phyloP scores from a whole-genome alignment of 345 rosid species.

The Cardiospermum halicacabum region DNA sequence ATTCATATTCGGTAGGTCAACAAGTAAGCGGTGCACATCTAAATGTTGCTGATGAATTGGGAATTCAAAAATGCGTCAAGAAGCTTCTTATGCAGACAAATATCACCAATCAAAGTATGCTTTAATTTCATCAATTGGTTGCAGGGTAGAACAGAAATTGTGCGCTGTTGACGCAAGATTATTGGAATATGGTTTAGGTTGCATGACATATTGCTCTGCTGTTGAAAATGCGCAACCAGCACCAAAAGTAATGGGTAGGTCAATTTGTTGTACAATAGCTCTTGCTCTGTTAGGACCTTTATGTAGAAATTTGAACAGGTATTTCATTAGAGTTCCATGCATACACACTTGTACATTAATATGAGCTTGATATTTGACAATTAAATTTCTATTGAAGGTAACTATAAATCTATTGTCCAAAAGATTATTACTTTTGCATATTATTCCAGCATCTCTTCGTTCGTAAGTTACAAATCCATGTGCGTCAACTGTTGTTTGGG shows the following conservation, averaged over 20 bases:
- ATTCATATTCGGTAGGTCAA: background rate
- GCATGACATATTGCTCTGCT: too few species aligned
- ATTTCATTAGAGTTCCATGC: background rate
- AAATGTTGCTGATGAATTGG: background rate
- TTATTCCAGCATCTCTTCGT: background rate
- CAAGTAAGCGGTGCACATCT: background rate
- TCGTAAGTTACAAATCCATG: background rate
- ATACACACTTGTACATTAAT: constrained; percentile 1
- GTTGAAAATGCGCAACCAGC: too few species aligned
- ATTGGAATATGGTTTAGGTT: too few species aligned
- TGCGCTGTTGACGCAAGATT: too few species aligned
- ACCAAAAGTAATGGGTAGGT: too few species aligned
- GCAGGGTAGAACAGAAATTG: too few species aligned
- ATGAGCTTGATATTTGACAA: constrained; percentile 2
- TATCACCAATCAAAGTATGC: constrained; percentile 8
- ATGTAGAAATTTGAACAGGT: constrained; percentile 1
- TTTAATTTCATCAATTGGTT: constrained; percentile 13
- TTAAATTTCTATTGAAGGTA: background rate
- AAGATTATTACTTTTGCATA: background rate
- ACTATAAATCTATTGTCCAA: constrained; percentile 15
- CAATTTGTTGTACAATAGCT: too few species aligned
- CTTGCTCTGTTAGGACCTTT: background rate
- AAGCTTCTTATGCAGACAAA: background rate
- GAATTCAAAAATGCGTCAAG: constrained; percentile 15
- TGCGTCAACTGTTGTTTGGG: background rate